phyloP scores from a whole-genome alignment of 2,329 filamentous ascomycete species.

The Fusarium longipes region DNA sequence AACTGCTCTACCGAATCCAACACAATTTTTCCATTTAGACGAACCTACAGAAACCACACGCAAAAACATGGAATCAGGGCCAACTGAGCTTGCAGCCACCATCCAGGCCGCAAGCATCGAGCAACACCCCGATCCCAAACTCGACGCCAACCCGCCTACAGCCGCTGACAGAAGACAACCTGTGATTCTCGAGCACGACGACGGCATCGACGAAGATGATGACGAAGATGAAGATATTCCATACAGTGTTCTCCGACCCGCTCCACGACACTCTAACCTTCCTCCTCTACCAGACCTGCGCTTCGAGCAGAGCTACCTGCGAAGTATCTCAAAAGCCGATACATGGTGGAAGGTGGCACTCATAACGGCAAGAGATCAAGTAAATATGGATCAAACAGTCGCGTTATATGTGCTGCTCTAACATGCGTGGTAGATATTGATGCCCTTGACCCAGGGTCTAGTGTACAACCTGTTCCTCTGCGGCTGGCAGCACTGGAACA shows the following conservation, averaged over 20 bases:
- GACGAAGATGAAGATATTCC: slow-evolving; percentile 72
- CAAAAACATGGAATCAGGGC: slow-evolving; percentile 64
- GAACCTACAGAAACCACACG: background rate
- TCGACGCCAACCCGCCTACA: slow-evolving; percentile 85
- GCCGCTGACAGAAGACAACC: slow-evolving; percentile 68
- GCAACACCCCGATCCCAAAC: slow-evolving; percentile 72
- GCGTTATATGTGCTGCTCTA: background rate
- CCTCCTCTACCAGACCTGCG: slow-evolving; percentile 85
- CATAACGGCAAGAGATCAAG: slow-evolving; percentile 91
- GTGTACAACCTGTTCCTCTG: slow-evolving; percentile 87
- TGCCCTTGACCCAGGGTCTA: slow-evolving; percentile 88
- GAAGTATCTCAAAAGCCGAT: slow-evolving; percentile 84
- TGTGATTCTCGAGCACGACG: slow-evolving; percentile 45
- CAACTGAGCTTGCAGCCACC: slow-evolving; percentile 78
- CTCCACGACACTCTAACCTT: slow-evolving; percentile 59
- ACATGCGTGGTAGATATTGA: slow-evolving; percentile 69
- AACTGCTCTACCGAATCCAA: background rate
- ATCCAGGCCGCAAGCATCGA: slow-evolving; percentile 86
- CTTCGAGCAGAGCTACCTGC: slow-evolving; percentile 98
- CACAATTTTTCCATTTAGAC: no score
- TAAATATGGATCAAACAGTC: slow-evolving; percentile 52
- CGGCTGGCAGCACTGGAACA: slow-evolving; percentile 93
- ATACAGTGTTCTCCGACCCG: slow-evolving; percentile 70
- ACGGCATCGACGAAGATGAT: slow-evolving; percentile 57
- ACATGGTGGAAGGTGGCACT: slow-evolving; percentile 82